phyloP scores from a whole-genome alignment of 2,329 filamentous ascomycete species.

The Hymenoscyphus scutula region DNA sequence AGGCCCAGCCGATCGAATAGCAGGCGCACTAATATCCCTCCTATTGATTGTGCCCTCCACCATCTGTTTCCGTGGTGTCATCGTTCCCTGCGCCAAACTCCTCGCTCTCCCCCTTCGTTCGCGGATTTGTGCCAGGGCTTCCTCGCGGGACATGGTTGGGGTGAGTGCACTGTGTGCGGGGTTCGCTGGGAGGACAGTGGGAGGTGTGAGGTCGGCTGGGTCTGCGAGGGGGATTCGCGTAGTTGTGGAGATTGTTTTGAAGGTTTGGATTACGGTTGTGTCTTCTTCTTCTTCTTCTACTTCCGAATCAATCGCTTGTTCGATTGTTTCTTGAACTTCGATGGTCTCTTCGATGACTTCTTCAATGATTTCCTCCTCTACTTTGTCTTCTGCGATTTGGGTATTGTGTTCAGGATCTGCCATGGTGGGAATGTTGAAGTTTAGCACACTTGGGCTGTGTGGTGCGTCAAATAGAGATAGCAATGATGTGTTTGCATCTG shows the following conservation, averaged over 20 bases:
- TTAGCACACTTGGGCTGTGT: slow-evolving; percentile 26
- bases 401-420: slow-evolving; percentile 7
- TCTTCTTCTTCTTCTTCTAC: slow-evolving; percentile 19
- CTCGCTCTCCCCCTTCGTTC: slow-evolving; percentile 69
- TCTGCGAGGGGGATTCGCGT: slow-evolving; percentile 35
- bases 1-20: slow-evolving; percentile 25
- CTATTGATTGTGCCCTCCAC: slow-evolving; percentile 25
- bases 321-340: slow-evolving; percentile 23
- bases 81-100: slow-evolving; percentile 62
- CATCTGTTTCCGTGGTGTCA: slow-evolving; percentile 54
- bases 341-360: slow-evolving; percentile 26
- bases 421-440: slow-evolving; percentile 7
- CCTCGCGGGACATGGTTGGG: slow-evolving; percentile 67
- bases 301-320: slow-evolving; percentile 21
- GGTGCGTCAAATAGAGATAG: slow-evolving; percentile 60
- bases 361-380: slow-evolving; percentile 18
- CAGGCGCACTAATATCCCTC: slow-evolving; percentile 36
- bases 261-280: slow-evolving; percentile 24
- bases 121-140: slow-evolving; percentile 72
- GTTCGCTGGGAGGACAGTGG: slow-evolving; percentile 20
- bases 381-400: slow-evolving; percentile 18
- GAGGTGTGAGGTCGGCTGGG: slow-evolving; percentile 28
- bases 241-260: slow-evolving; percentile 36
- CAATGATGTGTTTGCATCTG: slow-evolving; percentile 55
- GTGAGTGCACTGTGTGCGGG: slow-evolving; percentile 54